Evolutionary conservation across 2,329 filamentous ascomycete species (phyloP).

Genomic region (Monilinia aucupariae): DNA sequence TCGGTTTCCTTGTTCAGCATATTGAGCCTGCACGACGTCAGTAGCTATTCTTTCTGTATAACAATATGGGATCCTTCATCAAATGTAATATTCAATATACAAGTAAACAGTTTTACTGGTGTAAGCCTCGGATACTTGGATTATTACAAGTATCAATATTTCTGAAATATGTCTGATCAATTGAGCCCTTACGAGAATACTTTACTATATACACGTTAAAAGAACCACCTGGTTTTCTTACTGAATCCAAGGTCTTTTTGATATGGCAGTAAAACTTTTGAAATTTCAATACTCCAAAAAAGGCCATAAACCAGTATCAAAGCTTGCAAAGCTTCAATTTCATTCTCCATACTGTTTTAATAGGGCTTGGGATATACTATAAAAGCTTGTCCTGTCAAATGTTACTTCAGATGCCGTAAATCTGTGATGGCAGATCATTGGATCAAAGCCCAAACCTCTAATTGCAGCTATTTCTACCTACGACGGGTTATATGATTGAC

Average conservation of each 20-base stretch:
- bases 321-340: neutral
- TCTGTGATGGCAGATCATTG: neutral
- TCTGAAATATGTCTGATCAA: neutral
- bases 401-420: neutral
- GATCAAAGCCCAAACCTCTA: too few species aligned
- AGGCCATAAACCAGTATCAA: neutral
- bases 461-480: too few species aligned
- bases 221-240: neutral
- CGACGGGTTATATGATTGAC: too few species aligned
- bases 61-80: neutral
- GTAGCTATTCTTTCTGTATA: neutral
- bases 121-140: neutral
- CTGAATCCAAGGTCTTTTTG: neutral
- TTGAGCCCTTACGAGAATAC: neutral
- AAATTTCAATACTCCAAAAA: neutral
- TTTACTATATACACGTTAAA: neutral
- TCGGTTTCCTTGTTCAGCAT: neutral
- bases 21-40: neutral
- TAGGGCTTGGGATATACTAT: neutral
- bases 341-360: neutral
- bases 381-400: neutral
- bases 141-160: neutral
- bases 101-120: neutral
- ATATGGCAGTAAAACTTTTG: neutral
- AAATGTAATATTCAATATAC: neutral